Evolutionary conservation across 2,329 filamentous ascomycete genomes (phyloP).

Genomic region (Ophiostoma sp.): DNA sequence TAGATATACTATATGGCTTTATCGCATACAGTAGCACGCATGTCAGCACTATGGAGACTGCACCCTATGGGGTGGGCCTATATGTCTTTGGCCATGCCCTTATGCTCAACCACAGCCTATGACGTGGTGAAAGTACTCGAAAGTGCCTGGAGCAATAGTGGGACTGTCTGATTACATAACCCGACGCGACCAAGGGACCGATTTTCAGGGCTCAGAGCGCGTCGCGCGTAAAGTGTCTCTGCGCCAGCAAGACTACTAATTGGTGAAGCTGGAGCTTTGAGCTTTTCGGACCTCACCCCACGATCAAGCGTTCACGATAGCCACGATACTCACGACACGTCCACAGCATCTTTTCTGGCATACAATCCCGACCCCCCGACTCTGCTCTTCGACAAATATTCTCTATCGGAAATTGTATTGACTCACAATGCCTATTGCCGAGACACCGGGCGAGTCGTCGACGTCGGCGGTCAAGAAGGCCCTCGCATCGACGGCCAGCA

Average conservation of each 20-base stretch:
- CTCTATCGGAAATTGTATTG: too few relatives aligned
- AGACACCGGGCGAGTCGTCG: slow-evolving; percentile 56
- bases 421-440: slow-evolving; percentile 40
- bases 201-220: slow-evolving; percentile 3
- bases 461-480: slow-evolving; percentile 53
- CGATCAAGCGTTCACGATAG: too few relatives aligned
- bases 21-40: too few relatives aligned
- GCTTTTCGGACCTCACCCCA: slow-evolving; percentile 9
- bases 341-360: neutral
- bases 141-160: neutral
- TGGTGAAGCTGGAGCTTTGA: slow-evolving; percentile 11
- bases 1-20: too few relatives aligned
- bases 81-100: too few relatives aligned
- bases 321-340: neutral
- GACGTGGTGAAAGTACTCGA: neutral
- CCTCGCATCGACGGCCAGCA: slow-evolving; percentile 45
- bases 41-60: too few relatives aligned
- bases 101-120: neutral
- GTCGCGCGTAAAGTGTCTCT: slow-evolving; percentile 13
- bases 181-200: neutral
- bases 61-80: too few relatives aligned
- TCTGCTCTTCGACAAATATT: neutral
- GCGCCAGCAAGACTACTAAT: neutral
- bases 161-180: neutral
- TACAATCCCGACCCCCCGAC: neutral